Evolutionary conservation across 257 asterid species (phyloP).

Genomic region (Solanum peruvianum): DNA sequence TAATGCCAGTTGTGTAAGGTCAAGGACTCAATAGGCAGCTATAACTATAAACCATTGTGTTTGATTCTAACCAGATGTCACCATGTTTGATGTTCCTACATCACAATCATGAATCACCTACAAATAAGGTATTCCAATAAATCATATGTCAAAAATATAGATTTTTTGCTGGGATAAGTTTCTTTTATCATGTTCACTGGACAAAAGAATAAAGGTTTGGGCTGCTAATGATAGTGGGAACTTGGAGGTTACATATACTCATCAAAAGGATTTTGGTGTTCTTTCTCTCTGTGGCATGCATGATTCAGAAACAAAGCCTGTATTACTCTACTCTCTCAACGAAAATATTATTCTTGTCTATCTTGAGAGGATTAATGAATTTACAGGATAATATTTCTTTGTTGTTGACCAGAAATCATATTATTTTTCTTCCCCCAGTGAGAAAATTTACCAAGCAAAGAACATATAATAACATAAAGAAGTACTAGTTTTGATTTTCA

Average conservation of each 20-base stretch:
- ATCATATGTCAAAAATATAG: no score
- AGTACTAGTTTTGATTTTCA: constrained; percentile 11
- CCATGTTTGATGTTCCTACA: no score
- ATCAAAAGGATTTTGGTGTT: constrained; percentile 71
- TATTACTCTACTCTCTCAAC: constrained; percentile 73
- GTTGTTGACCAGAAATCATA: background rate
- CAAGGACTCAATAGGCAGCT: no score
- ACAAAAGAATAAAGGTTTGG: constrained; percentile 93
- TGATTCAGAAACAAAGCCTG: constrained; percentile 86
- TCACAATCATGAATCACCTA: no score
- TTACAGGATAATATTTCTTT: background rate
- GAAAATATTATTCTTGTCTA: constrained; percentile 61
- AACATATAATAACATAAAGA: background rate
- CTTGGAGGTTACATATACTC: constrained; percentile 88
- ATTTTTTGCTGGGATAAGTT: constrained; percentile 86
- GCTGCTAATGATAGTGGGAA: constrained; percentile 72
- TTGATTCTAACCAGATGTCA: no score
- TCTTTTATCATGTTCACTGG: constrained; percentile 90
- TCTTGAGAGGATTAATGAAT: constrained; percentile 2
- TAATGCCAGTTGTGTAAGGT: no score
- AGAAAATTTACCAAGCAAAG: background rate
- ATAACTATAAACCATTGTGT: no score
- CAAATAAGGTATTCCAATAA: no score
- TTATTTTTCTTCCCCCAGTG: background rate
- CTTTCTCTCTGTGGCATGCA: constrained; percentile 90